Percentiles rank a stretch among this genome's conserved stretches.
Evolutionary conservation across 2,329 filamentous ascomycete genomes (phyloP).

Genomic region (Sarocladiaceae sp.): DNA sequence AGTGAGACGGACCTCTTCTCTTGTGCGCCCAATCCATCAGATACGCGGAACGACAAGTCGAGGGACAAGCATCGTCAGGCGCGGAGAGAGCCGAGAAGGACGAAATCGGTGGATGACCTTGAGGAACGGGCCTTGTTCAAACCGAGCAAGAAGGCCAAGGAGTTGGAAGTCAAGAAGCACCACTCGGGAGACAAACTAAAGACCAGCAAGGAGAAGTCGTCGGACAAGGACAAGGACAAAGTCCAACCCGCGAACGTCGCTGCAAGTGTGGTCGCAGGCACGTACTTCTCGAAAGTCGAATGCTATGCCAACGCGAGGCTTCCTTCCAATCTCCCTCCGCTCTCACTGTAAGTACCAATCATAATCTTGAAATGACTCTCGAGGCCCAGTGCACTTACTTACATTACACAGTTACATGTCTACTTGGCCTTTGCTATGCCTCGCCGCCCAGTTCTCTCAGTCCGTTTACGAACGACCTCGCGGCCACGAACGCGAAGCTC

Average conservation of each 20-base stretch:
- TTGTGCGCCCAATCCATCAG: slow-evolving; percentile 24
- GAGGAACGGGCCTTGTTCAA: background rate
- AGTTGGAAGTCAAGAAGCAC: slow-evolving; percentile 26
- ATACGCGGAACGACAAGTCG: background rate
- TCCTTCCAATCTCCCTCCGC: slow-evolving; percentile 60
- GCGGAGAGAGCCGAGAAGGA: background rate
- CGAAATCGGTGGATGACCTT: background rate
- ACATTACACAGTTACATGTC: slow-evolving; percentile 54
- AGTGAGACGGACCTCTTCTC: slow-evolving; percentile 51
- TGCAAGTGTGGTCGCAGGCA: slow-evolving; percentile 34
- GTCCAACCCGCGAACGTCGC: slow-evolving; percentile 8
- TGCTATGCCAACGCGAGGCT: slow-evolving; percentile 74
- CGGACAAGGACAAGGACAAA: slow-evolving; percentile 21
- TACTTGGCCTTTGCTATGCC: slow-evolving; percentile 71
- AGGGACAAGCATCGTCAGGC: background rate
- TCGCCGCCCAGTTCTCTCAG: slow-evolving; percentile 75
- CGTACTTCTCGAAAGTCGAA: slow-evolving; percentile 72
- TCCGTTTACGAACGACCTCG: slow-evolving; percentile 66
- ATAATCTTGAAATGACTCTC: background rate
- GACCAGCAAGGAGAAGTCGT: slow-evolving; percentile 9
- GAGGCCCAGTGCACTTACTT: background rate
- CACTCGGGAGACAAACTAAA: slow-evolving; percentile 3
- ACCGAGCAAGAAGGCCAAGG: slow-evolving; percentile 14
- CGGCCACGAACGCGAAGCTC: slow-evolving; percentile 60
- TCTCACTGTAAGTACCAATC: slow-evolving; percentile 58